A percentile compares a stretch with the other conserved stretches of the same genome.
These are phyloP conservation scores for Aquanectria penicillioides DNA, from an alignment of 2,329 filamentous ascomycete species.

Conservation along the genomic window DNA sequence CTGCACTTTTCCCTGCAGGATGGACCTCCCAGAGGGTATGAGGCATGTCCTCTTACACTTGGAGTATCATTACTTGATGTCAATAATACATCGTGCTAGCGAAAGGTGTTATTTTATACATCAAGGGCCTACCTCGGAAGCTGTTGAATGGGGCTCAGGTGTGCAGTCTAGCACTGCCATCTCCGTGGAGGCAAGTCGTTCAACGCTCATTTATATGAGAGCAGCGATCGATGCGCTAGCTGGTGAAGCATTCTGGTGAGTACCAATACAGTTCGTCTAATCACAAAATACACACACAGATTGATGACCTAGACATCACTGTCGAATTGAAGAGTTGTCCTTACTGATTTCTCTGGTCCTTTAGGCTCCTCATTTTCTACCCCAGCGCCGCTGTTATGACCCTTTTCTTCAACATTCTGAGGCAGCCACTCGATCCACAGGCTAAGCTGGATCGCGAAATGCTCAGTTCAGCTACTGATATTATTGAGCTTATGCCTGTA, in stretches of 20 bases:
- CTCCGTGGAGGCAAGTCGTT: slow-evolving; percentile 65
- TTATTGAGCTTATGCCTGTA: too few relatives aligned
- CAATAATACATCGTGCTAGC: slow-evolving; percentile 65
- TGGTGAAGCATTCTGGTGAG: slow-evolving; percentile 61
- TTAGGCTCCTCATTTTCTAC: slow-evolving; percentile 66
- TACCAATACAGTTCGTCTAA: neutral
- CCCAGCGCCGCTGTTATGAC: slow-evolving; percentile 63
- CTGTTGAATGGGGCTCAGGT: slow-evolving; percentile 50
- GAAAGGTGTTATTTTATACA: slow-evolving; percentile 52
- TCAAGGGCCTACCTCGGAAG: slow-evolving; percentile 18
- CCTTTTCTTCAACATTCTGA: slow-evolving; percentile 65
- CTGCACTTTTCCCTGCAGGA: slow-evolving; percentile 39
- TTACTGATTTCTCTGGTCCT: fast-evolving
- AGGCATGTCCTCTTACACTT: slow-evolving; percentile 59
- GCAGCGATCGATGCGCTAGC: slow-evolving; percentile 54
- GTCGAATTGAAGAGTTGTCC: too few relatives aligned
- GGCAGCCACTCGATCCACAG: slow-evolving; percentile 55
- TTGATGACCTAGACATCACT: neutral
- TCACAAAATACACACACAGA: neutral
- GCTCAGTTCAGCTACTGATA: slow-evolving; percentile 52
- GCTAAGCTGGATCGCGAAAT: slow-evolving; percentile 58
- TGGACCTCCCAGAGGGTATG: slow-evolving; percentile 52
- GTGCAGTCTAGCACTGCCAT: slow-evolving; percentile 63
- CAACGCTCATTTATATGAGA: slow-evolving; percentile 60
- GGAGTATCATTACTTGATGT: slow-evolving; percentile 66